phyloP scores from a whole-genome alignment of 2,329 filamentous ascomycete genomes.

The Colletotrichum sublineola region DNA sequence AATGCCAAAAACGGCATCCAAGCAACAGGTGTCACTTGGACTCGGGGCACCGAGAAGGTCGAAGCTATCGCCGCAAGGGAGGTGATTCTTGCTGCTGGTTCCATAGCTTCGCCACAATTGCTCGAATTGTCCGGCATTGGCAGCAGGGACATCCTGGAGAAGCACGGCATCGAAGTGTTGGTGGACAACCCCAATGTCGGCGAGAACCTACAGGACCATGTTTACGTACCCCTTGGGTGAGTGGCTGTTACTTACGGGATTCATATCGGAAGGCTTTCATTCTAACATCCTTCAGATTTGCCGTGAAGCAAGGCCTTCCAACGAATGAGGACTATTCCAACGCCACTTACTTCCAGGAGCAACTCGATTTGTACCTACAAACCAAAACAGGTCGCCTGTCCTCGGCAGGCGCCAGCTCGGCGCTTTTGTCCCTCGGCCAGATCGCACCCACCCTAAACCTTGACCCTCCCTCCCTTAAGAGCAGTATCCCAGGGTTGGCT shows the following conservation, averaged over 20 bases:
- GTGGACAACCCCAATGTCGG: constrained; percentile 55
- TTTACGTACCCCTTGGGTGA: constrained; percentile 36
- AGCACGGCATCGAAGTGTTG: constrained; percentile 48
- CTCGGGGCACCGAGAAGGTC: constrained; percentile 9
- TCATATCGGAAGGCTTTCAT: fast-evolving
- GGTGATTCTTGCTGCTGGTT: constrained; percentile 71
- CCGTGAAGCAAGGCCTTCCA: constrained; percentile 25
- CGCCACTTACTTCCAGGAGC: constrained; percentile 35
- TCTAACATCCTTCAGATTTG: constrained; percentile 24
- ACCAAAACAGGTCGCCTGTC: constrained; percentile 34
- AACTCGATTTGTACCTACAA: constrained; percentile 33
- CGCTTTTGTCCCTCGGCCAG: constrained; percentile 30
- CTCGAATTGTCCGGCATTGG: constrained; percentile 75
- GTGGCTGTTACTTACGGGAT: background rate
- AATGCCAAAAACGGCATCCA: constrained; percentile 12
- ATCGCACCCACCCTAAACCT: constrained; percentile 18
- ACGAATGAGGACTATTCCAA: constrained; percentile 38
- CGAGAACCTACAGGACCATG: constrained; percentile 55
- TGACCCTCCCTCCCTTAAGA: background rate
- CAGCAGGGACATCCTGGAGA: constrained; percentile 50
- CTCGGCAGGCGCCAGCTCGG: constrained; percentile 35
- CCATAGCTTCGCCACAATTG: constrained; percentile 68
- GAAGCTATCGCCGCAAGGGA: constrained; percentile 54
- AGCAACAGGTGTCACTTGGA: constrained; percentile 44
- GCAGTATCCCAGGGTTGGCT: background rate